Evolutionary conservation across 164 flowering plant genomes (phyloP).

Genomic region (Piper betle): DNA sequence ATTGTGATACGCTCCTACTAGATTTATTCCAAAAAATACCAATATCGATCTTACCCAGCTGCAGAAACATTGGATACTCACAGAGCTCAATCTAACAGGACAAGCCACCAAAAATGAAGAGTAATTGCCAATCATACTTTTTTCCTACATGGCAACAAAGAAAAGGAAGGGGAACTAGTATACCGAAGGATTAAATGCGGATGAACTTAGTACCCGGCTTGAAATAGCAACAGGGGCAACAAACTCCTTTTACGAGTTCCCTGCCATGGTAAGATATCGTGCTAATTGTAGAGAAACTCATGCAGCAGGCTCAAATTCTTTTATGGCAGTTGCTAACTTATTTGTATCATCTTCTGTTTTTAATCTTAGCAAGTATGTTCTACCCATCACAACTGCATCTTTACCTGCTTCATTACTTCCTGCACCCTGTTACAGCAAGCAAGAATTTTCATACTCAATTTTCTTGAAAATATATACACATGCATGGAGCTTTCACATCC

Average conservation of each 20-base stretch:
- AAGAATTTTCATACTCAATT: background rate
- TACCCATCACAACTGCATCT: conserved; percentile 34
- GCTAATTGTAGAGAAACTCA: conserved; percentile 5
- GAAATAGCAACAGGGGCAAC: background rate
- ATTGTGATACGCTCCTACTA: too few species aligned
- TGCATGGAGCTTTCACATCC: background rate
- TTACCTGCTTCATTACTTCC: conserved; percentile 25
- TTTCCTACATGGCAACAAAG: too few species aligned
- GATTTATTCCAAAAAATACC: too few species aligned
- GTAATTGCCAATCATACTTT: too few species aligned
- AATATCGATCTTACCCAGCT: too few species aligned
- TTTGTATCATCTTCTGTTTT: conserved; percentile 71
- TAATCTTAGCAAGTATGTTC: conserved; percentile 65
- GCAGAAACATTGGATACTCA: too few species aligned
- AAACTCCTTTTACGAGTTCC: background rate
- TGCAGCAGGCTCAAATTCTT: conserved; percentile 25
- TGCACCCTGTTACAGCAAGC: background rate
- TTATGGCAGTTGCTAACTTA: conserved; percentile 27
- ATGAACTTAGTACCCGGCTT: too few species aligned
- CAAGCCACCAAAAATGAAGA: too few species aligned
- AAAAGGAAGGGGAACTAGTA: too few species aligned
- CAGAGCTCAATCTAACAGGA: too few species aligned
- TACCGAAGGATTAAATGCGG: too few species aligned
- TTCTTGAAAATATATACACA: background rate
- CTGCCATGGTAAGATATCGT: background rate